Base-by-base conservation (phyloP, 768 basidiomycete genomes). In the Trametes gibbosa region DNA sequence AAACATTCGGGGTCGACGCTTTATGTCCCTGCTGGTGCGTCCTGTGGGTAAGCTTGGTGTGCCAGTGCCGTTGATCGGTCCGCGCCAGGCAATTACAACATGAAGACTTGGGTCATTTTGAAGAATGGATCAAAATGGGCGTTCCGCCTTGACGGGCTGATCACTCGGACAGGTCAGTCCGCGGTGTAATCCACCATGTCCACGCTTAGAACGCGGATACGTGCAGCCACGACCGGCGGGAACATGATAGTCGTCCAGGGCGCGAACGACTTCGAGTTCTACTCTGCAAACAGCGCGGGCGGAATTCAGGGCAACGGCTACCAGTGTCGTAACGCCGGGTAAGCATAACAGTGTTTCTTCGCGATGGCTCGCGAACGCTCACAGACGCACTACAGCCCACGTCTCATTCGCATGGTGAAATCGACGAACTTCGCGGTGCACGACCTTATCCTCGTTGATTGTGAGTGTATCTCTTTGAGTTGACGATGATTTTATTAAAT, bases 381-480 rank as follows among this genome's bases (percentile, higher is more conserved):
- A 50, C 5, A 25, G 8, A 19, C 35, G 12, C 13, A 0, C 27
- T 40, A 2, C 32, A 63, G 62, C 5, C 71, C 70, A n/a, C 71
- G 71, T n/a, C 59, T 72, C 48, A 48, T 72, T 45, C 71, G 71
- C 24, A 63, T 72, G 6, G 59, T 70, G 43, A 68, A 64, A 14
- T 68, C 68, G 17, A 67, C 61, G 1, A 68, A 66, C 59, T 72
- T 64, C 62, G 70, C 71, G n/a, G 55, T 72, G 1, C 71, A 72
- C 48, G 71, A 72, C 50, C 59, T 72, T 23, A 65, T 72, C 48
- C 62, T 72, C n/a, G 71, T 72, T 13, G 71, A 72, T 50, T 67
- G 66, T 70, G 56, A 50, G 61, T 50, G 7, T 16, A 0, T 19
- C 3, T 5, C 29, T 25, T 34, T 24, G 2, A 16, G 5, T n/a